These are phyloP conservation scores for Limtongozyma cylindracea DNA, from an alignment of 805 yeast genomes.

Conservation along the genomic window DNA sequence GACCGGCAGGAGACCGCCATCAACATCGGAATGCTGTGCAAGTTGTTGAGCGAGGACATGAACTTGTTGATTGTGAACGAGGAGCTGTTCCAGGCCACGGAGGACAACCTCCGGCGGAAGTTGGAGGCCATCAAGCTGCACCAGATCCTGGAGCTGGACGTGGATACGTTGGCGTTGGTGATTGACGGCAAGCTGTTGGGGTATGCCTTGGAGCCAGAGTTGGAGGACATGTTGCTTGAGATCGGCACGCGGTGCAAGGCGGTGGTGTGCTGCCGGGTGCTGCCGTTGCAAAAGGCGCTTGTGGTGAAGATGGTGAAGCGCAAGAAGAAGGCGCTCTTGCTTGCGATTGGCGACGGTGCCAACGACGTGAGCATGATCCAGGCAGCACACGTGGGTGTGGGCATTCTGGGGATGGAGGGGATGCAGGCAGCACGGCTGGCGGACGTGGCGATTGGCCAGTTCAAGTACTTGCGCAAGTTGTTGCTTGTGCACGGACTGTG, in stretches of 20 bases:
- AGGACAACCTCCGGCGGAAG: constrained; percentile 47
- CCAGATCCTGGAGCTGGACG: constrained; percentile 39
- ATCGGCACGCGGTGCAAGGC: constrained; percentile 80
- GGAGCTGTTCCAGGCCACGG: constrained; percentile 54
- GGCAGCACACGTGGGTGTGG: constrained; percentile 98
- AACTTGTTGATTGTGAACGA: constrained; percentile 76
- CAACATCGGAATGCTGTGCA: constrained; percentile 96
- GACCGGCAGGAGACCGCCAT: constrained; percentile 98
- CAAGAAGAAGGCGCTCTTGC: constrained; percentile 38
- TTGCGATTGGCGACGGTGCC: constrained; percentile 98
- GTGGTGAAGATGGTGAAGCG: constrained; percentile 88
- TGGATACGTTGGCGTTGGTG: constrained; percentile 61
- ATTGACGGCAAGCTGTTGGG: constrained; percentile 87
- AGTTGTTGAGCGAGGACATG: constrained; percentile 86
- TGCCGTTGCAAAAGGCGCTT: constrained; percentile 89
- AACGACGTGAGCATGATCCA: constrained; percentile 98
- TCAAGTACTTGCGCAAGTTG: constrained; percentile 60
- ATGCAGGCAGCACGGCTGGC: constrained; percentile 99
- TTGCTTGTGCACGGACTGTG: constrained; percentile 90
- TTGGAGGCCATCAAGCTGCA: constrained; percentile 47
- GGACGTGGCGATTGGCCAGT: constrained; percentile 91
- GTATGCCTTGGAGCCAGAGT: constrained; percentile 59
- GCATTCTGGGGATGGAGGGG: constrained; percentile 98
- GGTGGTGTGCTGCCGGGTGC: constrained; percentile 92
- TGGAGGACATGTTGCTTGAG: constrained; percentile 56